Evolutionary conservation across 768 basidiomycete species (phyloP).

Genomic region (Dendrothele bispora): DNA sequence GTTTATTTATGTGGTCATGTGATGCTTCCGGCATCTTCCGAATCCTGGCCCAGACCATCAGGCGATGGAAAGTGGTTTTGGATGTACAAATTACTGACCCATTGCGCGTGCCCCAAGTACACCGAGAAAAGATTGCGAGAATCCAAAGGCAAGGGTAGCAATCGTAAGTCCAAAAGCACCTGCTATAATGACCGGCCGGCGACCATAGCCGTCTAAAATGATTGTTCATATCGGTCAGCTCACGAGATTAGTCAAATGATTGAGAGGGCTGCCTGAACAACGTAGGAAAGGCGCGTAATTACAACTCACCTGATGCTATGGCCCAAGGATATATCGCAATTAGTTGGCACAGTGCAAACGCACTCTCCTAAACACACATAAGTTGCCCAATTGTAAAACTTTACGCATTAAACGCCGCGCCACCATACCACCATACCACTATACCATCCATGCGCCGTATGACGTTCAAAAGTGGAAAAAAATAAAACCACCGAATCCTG

Average conservation of each 20-base stretch:
- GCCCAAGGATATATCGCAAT: constrained; percentile 67
- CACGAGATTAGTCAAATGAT: background rate
- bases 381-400: constrained; percentile 3
- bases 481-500: too few relatives aligned
- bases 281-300: background rate
- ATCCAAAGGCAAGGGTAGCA: constrained; percentile 56
- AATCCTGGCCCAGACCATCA: too few relatives aligned
- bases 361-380: constrained; percentile 50
- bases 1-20: too few relatives aligned
- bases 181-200: constrained; percentile 59
- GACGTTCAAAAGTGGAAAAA: too few relatives aligned
- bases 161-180: constrained; percentile 51
- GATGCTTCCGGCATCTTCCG: too few relatives aligned
- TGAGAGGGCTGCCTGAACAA: constrained; percentile 1
- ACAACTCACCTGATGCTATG: constrained; percentile 45
- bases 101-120: constrained; percentile 53
- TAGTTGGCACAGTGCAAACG: constrained; percentile 61
- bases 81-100: too few relatives aligned
- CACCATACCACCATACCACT: constrained; percentile 67
- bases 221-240: too few relatives aligned
- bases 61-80: background rate
- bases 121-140: constrained; percentile 49
- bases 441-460: constrained; percentile 70
- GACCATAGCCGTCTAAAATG: constrained; percentile 56
- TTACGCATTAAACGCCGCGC: constrained; percentile 31